These are phyloP conservation scores for Chaetomium strumarium DNA, from an alignment of 2,329 filamentous ascomycete genomes.

Conservation along the genomic window DNA sequence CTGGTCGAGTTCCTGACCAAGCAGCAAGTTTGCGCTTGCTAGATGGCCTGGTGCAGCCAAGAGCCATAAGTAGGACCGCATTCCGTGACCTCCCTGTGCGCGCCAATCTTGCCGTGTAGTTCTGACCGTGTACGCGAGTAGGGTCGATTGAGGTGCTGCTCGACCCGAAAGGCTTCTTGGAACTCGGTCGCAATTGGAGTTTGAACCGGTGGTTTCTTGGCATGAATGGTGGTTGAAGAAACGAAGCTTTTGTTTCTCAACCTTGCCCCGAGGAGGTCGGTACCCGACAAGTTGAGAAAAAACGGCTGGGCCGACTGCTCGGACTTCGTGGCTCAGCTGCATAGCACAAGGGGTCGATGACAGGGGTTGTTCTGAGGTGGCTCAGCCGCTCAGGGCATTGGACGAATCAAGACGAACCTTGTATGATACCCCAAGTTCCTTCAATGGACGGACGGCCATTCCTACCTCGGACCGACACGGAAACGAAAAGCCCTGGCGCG, in stretches of 20 bases:
- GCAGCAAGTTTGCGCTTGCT: constrained; percentile 7
- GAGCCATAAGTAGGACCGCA: constrained; percentile 13
- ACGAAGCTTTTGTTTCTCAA: neutral
- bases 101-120: neutral
- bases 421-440: too few relatives aligned
- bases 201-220: neutral
- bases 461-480: too few relatives aligned
- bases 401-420: too few relatives aligned
- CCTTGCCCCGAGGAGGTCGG: neutral
- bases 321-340: constrained; percentile 5
- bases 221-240: neutral
- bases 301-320: neutral
- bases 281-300: constrained; percentile 1
- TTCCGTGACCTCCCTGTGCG: neutral
- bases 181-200: neutral
- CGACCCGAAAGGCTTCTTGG: neutral
- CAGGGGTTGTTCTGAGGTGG: neutral
- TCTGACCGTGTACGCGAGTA: neutral
- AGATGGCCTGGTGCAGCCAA: constrained; percentile 5
- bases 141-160: neutral
- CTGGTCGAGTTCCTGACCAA: constrained; percentile 6
- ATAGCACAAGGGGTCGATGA: neutral
- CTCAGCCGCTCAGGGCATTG: neutral
- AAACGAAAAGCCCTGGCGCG: too few relatives aligned
- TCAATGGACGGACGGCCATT: too few relatives aligned